Conservation (phyloP, 2,329 filamentous ascomycete genomes). For the Chrysoporthe cubensis region DNA sequence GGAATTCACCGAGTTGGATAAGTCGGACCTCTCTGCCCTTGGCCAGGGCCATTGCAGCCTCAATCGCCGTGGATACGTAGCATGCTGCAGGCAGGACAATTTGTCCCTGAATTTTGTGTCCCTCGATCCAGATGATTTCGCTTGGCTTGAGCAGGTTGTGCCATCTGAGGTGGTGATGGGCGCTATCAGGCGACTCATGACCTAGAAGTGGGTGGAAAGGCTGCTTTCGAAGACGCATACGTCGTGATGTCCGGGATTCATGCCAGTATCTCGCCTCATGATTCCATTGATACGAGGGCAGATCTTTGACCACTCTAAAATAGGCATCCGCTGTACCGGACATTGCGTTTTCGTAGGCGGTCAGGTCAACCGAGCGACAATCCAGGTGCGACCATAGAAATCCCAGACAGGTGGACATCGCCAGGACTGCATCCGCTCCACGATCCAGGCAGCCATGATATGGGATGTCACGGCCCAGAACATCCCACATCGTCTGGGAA, state of each 20-base stretch:
- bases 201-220: slow-evolving; percentile 21
- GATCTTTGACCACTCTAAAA: slow-evolving; percentile 17
- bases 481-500: slow-evolving; percentile 36
- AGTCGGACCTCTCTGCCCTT: not conserved
- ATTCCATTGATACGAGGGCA: slow-evolving; percentile 25
- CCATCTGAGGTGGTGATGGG: slow-evolving; percentile 31
- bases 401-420: slow-evolving; percentile 29
- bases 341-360: slow-evolving; percentile 2
- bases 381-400: slow-evolving; percentile 27
- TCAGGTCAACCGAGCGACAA: slow-evolving; percentile 12
- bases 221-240: slow-evolving; percentile 1
- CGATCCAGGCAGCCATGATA: slow-evolving; percentile 34
- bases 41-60: slow-evolving; percentile 26
- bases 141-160: slow-evolving; percentile 32
- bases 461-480: slow-evolving; percentile 27
- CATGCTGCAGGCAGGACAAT: slow-evolving; percentile 43
- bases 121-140: slow-evolving; percentile 43
- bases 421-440: slow-evolving; percentile 29
- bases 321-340: slow-evolving; percentile 6
- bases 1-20: slow-evolving; percentile 24
- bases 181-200: not conserved
- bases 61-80: slow-evolving; percentile 32
- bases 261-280: slow-evolving; percentile 19
- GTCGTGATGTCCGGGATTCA: slow-evolving; percentile 23
- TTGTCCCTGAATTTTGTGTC: slow-evolving; percentile 41